phyloP scores from a whole-genome alignment of 257 asterid genomes.

The Striga asiatica region DNA sequence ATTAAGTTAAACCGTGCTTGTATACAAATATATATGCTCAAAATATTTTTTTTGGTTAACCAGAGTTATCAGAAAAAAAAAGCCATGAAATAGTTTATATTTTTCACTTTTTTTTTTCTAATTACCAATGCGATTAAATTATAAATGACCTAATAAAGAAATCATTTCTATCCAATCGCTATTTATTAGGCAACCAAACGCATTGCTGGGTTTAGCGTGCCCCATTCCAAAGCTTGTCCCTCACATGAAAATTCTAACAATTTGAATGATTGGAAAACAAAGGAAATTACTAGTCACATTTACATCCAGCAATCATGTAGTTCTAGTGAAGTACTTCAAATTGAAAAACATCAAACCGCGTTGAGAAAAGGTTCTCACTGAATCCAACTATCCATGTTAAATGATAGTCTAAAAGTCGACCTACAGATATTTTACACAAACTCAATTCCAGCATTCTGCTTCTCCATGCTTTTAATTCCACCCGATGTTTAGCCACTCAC shows the following conservation, averaged over 20 bases:
- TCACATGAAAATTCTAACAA: neutral
- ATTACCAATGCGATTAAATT: too few relatives aligned
- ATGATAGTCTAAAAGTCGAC: constrained; percentile 32
- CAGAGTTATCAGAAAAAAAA: too few relatives aligned
- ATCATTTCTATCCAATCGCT: too few relatives aligned
- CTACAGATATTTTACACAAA: constrained; percentile 39
- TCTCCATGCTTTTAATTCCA: neutral
- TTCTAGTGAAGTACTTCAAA: constrained; percentile 1
- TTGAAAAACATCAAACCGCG: constrained; percentile 6
- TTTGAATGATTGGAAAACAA: constrained; percentile 9
- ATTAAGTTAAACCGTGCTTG: too few relatives aligned
- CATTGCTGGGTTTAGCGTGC: too few relatives aligned
- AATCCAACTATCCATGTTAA: constrained; percentile 12
- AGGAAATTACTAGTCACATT: constrained; percentile 16
- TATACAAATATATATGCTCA: too few relatives aligned
- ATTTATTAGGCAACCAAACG: too few relatives aligned
- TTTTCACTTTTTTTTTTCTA: too few relatives aligned
- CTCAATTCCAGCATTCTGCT: constrained; percentile 22
- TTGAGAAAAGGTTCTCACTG: neutral
- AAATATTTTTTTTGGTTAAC: too few relatives aligned
- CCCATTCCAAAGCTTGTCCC: too few relatives aligned
- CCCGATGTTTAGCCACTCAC: neutral
- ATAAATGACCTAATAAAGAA: too few relatives aligned
- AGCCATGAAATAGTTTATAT: too few relatives aligned
- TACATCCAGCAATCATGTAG: constrained; percentile 22